phyloP scores from a whole-genome alignment of 1,284 basidiomycete species.

The Ceratorhiza oryzae-sativae region DNA sequence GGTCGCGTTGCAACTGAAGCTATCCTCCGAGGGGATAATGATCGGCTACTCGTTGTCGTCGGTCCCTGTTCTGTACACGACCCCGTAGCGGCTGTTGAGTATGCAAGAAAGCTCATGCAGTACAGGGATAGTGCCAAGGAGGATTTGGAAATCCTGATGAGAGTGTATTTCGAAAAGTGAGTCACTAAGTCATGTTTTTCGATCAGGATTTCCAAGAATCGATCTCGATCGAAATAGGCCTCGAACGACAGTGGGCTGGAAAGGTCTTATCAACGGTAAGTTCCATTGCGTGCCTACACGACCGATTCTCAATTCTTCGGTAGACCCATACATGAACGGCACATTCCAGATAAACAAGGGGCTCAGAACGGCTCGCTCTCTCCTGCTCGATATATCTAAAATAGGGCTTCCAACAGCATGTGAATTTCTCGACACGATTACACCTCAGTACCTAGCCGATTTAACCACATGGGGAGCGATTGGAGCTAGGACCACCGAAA shows the following conservation, averaged over 20 bases:
- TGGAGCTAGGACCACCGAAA: conserved; percentile 94
- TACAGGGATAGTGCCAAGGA: conserved; percentile 84
- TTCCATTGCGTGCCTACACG: background rate
- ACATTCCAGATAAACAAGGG: conserved; percentile 95
- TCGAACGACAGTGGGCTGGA: conserved; percentile 97
- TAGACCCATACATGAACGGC: conserved; percentile 80
- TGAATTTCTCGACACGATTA: conserved; percentile 88
- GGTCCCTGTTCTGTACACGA: conserved; percentile 95
- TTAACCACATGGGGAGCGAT: conserved; percentile 98
- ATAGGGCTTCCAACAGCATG: conserved; percentile 87
- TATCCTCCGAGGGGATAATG: conserved; percentile 83
- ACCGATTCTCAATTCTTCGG: background rate
- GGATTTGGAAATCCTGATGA: conserved; percentile 95
- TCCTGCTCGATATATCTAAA: conserved; percentile 87
- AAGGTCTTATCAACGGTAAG: conserved; percentile 90
- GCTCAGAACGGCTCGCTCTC: conserved; percentile 85
- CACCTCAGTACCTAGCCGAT: conserved; percentile 95
- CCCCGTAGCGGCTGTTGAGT: conserved; percentile 82
- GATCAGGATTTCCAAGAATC: too few relatives aligned
- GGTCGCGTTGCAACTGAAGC: conserved; percentile 82
- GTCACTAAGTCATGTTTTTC: conserved; percentile 33
- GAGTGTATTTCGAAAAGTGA: conserved; percentile 92
- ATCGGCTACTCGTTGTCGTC: conserved; percentile 87
- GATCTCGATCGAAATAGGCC: conserved; percentile 57
- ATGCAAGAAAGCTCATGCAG: conserved; percentile 77